Evolutionary conservation across 768 basidiomycete species (phyloP).

Genomic region (Neoboletus magnificus): DNA sequence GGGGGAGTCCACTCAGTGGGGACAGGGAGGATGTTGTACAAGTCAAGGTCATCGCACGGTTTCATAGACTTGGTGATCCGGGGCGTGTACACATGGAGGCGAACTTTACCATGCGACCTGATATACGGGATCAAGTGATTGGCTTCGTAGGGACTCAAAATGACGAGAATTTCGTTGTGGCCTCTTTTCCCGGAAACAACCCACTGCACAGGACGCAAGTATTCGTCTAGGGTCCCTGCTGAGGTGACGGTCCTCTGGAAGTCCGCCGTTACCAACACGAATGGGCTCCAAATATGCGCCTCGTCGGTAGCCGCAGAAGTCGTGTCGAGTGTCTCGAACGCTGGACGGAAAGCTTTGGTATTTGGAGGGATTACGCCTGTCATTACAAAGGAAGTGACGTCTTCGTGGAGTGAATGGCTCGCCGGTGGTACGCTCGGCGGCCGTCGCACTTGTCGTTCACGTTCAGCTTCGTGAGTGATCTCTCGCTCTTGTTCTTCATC

Average conservation of each 20-base stretch:
- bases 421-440: constrained; percentile 27
- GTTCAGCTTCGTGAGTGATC: constrained; percentile 42
- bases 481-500: constrained; percentile 54
- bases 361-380: constrained; percentile 28
- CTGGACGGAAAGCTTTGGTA: constrained; percentile 22
- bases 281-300: constrained; percentile 16
- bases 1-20: background rate
- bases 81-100: constrained; percentile 44
- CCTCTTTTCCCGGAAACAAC: background rate
- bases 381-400: constrained; percentile 25
- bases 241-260: constrained; percentile 13
- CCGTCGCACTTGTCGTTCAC: constrained; percentile 21
- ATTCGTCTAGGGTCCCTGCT: constrained; percentile 5
- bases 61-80: constrained; percentile 33
- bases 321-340: constrained; percentile 5
- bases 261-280: constrained; percentile 15
- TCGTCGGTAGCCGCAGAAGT: constrained; percentile 17
- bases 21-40: constrained; percentile 8
- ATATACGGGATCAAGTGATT: constrained; percentile 34
- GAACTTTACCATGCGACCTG: constrained; percentile 28
- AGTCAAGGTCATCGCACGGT: constrained; percentile 34
- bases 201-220: constrained; percentile 31
- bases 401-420: background rate
- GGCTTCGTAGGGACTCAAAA: too few relatives aligned
- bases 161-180: background rate